A percentile compares a stretch with the other conserved stretches of the same genome.
phyloP scores from a whole-genome alignment of 495 filamentous ascomycete species.

The Penicillium tannophilum region DNA sequence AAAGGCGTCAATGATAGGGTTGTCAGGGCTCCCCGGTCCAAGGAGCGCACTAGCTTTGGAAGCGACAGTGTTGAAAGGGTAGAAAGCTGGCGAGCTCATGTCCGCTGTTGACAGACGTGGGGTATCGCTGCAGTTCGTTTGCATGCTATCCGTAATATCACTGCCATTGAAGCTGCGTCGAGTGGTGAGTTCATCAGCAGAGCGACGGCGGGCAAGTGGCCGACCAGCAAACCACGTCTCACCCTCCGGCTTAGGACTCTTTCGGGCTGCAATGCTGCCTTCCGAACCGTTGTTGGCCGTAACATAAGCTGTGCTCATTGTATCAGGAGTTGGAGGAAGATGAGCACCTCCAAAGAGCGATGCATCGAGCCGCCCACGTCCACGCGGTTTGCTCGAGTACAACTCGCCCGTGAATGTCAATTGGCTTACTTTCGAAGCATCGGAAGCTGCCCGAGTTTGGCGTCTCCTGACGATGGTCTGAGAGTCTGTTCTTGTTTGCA shows the following conservation, averaged over 20 bases:
- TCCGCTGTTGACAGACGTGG: constrained; percentile 26
- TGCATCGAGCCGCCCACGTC: constrained; percentile 32
- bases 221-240: constrained; percentile 21
- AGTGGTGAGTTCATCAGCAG: constrained; percentile 36
- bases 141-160: constrained; percentile 30
- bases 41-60: constrained; percentile 30
- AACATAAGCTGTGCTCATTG: constrained; percentile 46
- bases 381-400: constrained; percentile 26
- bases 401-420: constrained; percentile 24
- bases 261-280: constrained; percentile 35
- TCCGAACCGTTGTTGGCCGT: constrained; percentile 37
- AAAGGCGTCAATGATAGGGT: constrained; percentile 26
- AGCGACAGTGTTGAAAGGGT: constrained; percentile 36
- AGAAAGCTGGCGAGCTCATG: constrained; percentile 34
- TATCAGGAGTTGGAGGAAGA: constrained; percentile 49
- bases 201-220: constrained; percentile 37
- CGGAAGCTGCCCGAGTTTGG: constrained; percentile 20
- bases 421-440: constrained; percentile 21
- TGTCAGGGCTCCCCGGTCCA: constrained; percentile 29
- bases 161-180: constrained; percentile 35
- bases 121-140: constrained; percentile 36
- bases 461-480: constrained; percentile 25
- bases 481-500: constrained; percentile 23
- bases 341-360: constrained; percentile 37
- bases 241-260: constrained; percentile 22